phyloP scores from a whole-genome alignment of 257 asterid genomes.

The Forsythia viridissima region DNA sequence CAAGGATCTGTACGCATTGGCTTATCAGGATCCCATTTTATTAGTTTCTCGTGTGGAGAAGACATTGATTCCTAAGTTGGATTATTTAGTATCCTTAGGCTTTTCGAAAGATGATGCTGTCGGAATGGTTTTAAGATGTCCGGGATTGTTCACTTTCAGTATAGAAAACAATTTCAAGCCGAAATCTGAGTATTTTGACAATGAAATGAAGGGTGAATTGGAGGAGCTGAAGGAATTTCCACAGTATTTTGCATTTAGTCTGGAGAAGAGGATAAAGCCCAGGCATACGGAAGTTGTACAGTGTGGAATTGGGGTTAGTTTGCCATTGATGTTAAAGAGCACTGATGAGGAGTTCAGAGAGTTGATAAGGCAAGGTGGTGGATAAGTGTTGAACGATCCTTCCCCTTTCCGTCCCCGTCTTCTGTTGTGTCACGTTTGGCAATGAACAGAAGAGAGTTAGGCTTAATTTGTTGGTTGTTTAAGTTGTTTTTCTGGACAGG shows the following conservation, averaged over 20 bases:
- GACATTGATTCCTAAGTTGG: conserved; percentile 78
- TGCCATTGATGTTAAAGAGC: conserved; percentile 69
- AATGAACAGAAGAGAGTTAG: background rate
- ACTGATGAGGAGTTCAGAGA: conserved; percentile 70
- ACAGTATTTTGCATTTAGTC: conserved; percentile 78
- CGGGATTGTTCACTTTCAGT: conserved; percentile 76
- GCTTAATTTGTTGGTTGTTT: background rate
- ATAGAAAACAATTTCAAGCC: conserved; percentile 84
- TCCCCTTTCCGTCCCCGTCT: background rate
- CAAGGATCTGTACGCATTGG: conserved; percentile 50
- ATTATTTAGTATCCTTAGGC: conserved; percentile 57
- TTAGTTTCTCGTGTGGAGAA: conserved; percentile 81
- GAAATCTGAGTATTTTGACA: conserved; percentile 59
- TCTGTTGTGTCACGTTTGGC: background rate
- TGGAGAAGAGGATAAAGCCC: conserved; percentile 83
- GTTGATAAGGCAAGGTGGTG: conserved; percentile 34
- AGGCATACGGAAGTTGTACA: conserved; percentile 56
- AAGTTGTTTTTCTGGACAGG: background rate
- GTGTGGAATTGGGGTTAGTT: conserved; percentile 48
- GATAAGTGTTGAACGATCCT: background rate
- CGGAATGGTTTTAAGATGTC: conserved; percentile 78
- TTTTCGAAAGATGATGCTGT: conserved; percentile 54
- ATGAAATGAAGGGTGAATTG: conserved; percentile 62
- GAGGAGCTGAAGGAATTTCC: conserved; percentile 73
- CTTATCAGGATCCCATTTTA: conserved; percentile 69